Conservation (phyloP, 768 basidiomycete genomes). For the Russula sp. region DNA sequence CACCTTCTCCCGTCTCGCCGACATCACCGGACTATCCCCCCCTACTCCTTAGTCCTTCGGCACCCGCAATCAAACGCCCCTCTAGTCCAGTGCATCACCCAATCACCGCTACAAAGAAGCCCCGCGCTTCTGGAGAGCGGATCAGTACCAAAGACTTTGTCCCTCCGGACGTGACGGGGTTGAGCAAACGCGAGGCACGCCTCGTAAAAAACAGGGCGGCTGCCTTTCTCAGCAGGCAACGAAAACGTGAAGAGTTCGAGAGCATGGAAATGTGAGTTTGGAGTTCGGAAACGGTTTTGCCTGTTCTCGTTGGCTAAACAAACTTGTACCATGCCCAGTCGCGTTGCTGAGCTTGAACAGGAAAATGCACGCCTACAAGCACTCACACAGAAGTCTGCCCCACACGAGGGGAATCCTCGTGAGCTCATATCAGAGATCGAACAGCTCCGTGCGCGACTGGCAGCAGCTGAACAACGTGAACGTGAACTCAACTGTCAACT, state of each 20-base stretch:
- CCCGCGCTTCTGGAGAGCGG: constrained; percentile 42
- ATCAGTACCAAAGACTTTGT: constrained; percentile 75
- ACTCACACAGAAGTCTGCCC: constrained; percentile 43
- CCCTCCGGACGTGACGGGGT: constrained; percentile 81
- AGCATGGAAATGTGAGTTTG: constrained; percentile 78
- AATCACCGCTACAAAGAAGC: constrained; percentile 36
- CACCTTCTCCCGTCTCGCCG: constrained; percentile 31
- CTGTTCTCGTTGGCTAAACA: constrained; percentile 11
- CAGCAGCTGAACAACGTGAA: constrained; percentile 61
- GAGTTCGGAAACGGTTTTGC: constrained; percentile 11
- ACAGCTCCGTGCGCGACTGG: constrained; percentile 57
- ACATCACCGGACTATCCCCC: constrained; percentile 28
- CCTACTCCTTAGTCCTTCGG: constrained; percentile 11
- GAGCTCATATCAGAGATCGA: constrained; percentile 57
- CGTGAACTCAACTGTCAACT: constrained; percentile 60
- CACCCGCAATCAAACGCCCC: constrained; percentile 27
- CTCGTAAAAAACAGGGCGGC: constrained; percentile 90
- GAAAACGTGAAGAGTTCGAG: constrained; percentile 91
- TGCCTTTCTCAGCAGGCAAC: constrained; percentile 84
- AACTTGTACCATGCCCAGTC: constrained; percentile 40
- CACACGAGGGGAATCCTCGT: constrained; percentile 28
- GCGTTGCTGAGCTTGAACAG: constrained; percentile 76
- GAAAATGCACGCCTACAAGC: constrained; percentile 71
- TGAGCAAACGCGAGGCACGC: constrained; percentile 86
- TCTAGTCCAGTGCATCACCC: constrained; percentile 28